Evolutionary conservation across 805 yeast genomes (phyloP), one percentile per base, ranked within the genome.

Genomic region (Zygosaccharomyces pseudorouxii): DNA sequence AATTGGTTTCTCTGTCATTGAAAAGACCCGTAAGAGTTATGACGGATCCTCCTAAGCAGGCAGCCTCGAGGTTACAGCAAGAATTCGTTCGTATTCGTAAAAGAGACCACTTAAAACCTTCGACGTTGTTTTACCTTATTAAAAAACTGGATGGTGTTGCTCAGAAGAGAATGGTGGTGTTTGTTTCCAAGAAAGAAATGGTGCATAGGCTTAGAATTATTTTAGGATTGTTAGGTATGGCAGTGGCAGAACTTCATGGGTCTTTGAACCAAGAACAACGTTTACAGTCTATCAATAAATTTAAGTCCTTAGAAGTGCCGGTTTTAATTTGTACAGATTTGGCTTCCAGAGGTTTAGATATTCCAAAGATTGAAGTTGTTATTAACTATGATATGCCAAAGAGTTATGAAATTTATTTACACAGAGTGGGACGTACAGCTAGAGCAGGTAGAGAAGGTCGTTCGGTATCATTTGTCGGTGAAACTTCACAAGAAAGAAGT

Each of bases 311-410:
- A 55, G 79, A 80, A 3, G 96, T 90, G 28, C 96, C 98, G 1
- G 81, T 92, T 8, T 74, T 93, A 50, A 76, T 93, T 36, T 93
- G 98, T 82, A 93, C 99, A 0, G 99, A 93, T 77, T 78, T 93
- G 67, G 99, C 99, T 2, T 92, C 99, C 25, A 86, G 99, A 80
- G 99, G 99, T 77, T 78, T 93, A 65, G 99, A 93, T 85, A 93
- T 93, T 63, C 98, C 98, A 53, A 92, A 92, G 70, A 90, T 93
- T 65, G 98, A 90, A 67, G 82, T 85, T 51, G 99, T 93, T 41
- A 79, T 93, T 62, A 93, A 93, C 70, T 93, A 77, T 68, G 99
- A 93, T 64, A 88, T 93, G 95, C 99, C 99, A 44, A 87, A 88
- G 67, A 76, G 86, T 27, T 84, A 86, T 61, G 99, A 93, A 56